A percentile compares a stretch with the other conserved stretches of the same genome.
These are phyloP conservation scores for Helichrysum umbraculigerum DNA, from an alignment of 129 eudicot species.

Conservation along the genomic window DNA sequence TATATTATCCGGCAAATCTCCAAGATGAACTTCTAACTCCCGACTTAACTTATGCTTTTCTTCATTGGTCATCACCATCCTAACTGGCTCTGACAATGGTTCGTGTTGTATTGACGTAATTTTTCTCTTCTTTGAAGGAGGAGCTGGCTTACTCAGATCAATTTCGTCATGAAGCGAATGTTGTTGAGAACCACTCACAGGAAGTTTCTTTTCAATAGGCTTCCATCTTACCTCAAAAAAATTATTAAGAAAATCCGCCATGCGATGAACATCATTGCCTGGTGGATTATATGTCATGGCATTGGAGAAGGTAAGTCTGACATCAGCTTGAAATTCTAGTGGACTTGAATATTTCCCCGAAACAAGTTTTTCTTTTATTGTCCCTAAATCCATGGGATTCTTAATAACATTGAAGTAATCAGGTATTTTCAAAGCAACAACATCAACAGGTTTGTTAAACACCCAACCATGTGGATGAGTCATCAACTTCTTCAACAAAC, in stretches of 20 bases:
- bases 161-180: slow-evolving; percentile 36
- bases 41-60: slow-evolving; percentile 55
- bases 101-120: slow-evolving; percentile 36
- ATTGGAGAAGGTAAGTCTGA: slow-evolving; percentile 73
- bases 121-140: slow-evolving; percentile 64
- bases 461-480: slow-evolving; percentile 66
- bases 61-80: slow-evolving; percentile 52
- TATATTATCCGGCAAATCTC: slow-evolving; percentile 63
- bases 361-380: slow-evolving; percentile 57
- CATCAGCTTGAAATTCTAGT: slow-evolving; percentile 65
- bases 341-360: slow-evolving; percentile 55
- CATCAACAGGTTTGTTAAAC: slow-evolving; percentile 77
- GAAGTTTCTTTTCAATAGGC: slow-evolving; percentile 63
- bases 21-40: slow-evolving; percentile 53
- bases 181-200: slow-evolving; percentile 30
- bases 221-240: slow-evolving; percentile 72
- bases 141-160: slow-evolving; percentile 44
- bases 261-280: slow-evolving; percentile 58
- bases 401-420: slow-evolving; percentile 74
- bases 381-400: slow-evolving; percentile 91
- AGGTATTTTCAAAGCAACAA: slow-evolving; percentile 66
- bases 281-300: slow-evolving; percentile 88
- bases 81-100: slow-evolving; percentile 45
- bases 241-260: slow-evolving; percentile 63
- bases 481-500: slow-evolving; percentile 65